A percentile compares a stretch with the other conserved stretches of the same genome.
These are phyloP conservation scores for Escovopsis sp. DNA, from an alignment of 2,329 filamentous ascomycete species.

Conservation along the genomic window DNA sequence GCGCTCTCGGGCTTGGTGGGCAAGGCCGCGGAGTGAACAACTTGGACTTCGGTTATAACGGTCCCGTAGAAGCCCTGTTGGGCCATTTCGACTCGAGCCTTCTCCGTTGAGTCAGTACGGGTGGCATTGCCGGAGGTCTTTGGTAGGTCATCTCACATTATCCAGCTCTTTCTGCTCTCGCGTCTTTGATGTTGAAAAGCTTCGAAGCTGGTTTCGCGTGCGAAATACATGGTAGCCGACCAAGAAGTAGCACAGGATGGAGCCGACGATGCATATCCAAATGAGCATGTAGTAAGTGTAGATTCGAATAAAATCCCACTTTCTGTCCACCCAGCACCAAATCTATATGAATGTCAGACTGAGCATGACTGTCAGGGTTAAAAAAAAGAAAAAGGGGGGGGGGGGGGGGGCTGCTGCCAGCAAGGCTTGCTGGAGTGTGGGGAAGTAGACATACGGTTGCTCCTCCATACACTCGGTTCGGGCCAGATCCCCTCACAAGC, in stretches of 20 bases:
- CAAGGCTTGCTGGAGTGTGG: neutral
- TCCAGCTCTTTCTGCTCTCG: conserved; percentile 16
- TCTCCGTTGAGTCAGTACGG: conserved; percentile 1
- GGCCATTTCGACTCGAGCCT: conserved; percentile 13
- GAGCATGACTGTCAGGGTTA: neutral
- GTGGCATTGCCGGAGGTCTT: neutral
- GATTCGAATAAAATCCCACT: conserved; percentile 42
- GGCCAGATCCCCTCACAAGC: conserved; percentile 29
- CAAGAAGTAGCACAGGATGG: conserved; percentile 38
- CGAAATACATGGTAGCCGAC: conserved; percentile 47
- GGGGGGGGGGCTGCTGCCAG: too few relatives aligned
- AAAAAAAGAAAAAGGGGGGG: too few relatives aligned
- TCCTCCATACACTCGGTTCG: conserved; percentile 36
- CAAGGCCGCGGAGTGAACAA: conserved; percentile 19
- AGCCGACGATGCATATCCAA: conserved; percentile 43
- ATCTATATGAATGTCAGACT: conserved; percentile 23
- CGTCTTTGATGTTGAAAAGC: conserved; percentile 29
- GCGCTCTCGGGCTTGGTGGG: conserved; percentile 12
- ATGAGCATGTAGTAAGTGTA: conserved; percentile 48
- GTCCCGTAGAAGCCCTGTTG: conserved; percentile 30
- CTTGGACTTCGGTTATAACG: conserved; percentile 37
- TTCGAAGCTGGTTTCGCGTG: conserved; percentile 38
- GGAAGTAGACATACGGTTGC: conserved; percentile 30
- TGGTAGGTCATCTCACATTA: conserved; percentile 14
- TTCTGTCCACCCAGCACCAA: conserved; percentile 46